Percentiles rank a stretch among this genome's conserved stretches.
Evolutionary conservation across 192 early-diverging fungal species (phyloP).

Genomic region (Coemansia aciculifera): DNA sequence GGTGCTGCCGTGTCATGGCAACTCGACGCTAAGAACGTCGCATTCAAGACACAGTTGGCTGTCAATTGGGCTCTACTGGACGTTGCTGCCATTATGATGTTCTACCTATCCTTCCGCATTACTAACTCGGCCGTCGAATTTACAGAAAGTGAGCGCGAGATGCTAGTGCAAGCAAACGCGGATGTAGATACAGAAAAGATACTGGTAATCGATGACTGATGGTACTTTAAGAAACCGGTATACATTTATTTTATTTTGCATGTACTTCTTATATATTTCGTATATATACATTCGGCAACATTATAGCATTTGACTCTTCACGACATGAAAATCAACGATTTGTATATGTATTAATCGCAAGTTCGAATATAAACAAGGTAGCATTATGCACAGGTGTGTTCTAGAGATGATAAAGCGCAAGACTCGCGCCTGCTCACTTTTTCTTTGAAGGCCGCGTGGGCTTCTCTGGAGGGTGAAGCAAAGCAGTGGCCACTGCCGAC

Average conservation of each 20-base stretch:
- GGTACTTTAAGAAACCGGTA: not conserved
- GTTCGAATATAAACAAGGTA: not conserved
- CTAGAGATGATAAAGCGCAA: not conserved
- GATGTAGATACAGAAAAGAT: not conserved
- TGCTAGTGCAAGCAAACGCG: not conserved
- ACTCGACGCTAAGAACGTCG: slow-evolving; percentile 71
- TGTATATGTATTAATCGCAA: not conserved
- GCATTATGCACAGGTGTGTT: not conserved
- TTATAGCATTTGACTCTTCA: not conserved
- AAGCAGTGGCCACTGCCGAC: slow-evolving; percentile 28
- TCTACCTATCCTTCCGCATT: not conserved
- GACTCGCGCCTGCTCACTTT: not conserved
- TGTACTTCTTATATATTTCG: not conserved
- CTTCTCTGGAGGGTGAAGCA: slow-evolving; percentile 30
- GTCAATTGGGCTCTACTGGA: slow-evolving; percentile 75
- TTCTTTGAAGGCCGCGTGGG: slow-evolving; percentile 22
- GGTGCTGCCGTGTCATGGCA: slow-evolving; percentile 64
- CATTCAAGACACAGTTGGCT: slow-evolving; percentile 62
- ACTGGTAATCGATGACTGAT: not conserved
- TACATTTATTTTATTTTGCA: not conserved
- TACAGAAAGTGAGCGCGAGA: slow-evolving; percentile 1
- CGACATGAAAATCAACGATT: not conserved
- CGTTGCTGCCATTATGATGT: slow-evolving; percentile 20
- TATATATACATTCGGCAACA: not conserved
- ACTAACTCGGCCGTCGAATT: not conserved